Conservation (phyloP, 1,284 basidiomycete genomes). For the Termitomyces sp. region DNA sequence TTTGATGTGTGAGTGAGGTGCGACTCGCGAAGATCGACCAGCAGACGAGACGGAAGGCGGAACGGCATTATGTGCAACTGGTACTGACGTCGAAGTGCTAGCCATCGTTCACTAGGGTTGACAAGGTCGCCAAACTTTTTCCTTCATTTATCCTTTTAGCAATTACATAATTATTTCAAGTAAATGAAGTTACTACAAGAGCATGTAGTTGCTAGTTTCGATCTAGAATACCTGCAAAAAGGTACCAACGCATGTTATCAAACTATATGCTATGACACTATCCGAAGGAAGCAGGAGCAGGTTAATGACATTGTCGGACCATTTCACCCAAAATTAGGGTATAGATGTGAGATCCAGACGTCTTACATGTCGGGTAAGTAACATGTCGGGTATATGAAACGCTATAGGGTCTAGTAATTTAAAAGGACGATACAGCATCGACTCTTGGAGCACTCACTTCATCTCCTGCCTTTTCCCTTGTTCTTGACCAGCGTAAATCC, state of each 20-base stretch:
- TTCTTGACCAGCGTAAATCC: conserved; percentile 81
- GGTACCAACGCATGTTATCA: background rate
- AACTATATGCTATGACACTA: background rate
- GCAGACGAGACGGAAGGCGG: conserved; percentile 58
- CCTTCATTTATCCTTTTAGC: background rate
- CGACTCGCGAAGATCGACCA: conserved; percentile 79
- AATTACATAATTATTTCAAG: background rate
- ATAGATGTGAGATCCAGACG: background rate
- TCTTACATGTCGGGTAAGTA: background rate
- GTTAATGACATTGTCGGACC: background rate
- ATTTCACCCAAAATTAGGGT: background rate
- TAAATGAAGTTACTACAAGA: background rate
- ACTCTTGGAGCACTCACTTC: conserved; percentile 1
- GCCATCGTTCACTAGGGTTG: conserved; percentile 12
- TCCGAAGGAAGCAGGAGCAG: background rate
- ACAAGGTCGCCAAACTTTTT: background rate
- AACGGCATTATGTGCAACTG: conserved; percentile 67
- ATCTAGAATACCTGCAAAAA: background rate
- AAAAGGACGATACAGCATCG: background rate
- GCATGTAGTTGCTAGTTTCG: too few species aligned
- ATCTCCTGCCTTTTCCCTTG: conserved; percentile 16
- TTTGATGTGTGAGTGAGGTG: conserved; percentile 93
- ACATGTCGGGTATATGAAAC: background rate
- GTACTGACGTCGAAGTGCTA: conserved; percentile 39
- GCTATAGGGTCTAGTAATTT: background rate